These are phyloP conservation scores for Begonia peltatifolia DNA, from an alignment of 306 rosid genomes.

Conservation along the genomic window DNA sequence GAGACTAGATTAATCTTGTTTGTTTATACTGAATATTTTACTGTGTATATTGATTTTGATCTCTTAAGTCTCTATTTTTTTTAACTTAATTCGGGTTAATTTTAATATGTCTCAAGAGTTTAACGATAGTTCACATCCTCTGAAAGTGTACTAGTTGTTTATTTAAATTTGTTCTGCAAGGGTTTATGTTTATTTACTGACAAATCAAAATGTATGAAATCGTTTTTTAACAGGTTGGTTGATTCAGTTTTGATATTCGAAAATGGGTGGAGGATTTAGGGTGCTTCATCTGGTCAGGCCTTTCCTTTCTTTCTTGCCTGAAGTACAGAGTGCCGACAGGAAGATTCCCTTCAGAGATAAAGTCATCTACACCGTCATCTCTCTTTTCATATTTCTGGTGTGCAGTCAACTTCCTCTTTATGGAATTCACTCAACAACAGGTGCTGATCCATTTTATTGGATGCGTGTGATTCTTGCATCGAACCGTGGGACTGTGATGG, in stretches of 20 bases:
- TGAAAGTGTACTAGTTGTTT: no score
- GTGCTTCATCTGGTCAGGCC: slow-evolving; percentile 92
- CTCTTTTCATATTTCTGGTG: slow-evolving; percentile 77
- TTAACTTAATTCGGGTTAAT: no score
- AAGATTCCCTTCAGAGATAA: slow-evolving; percentile 85
- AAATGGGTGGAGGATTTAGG: slow-evolving; percentile 91
- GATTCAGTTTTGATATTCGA: background rate
- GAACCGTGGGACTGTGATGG: slow-evolving; percentile 91
- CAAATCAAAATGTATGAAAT: no score
- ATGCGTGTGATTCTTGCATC: slow-evolving; percentile 93
- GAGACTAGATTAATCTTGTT: no score
- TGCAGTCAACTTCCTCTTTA: slow-evolving; percentile 93
- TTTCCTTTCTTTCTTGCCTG: slow-evolving; percentile 78
- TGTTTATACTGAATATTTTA: no score
- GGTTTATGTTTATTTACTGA: no score
- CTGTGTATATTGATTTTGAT: no score
- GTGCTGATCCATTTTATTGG: slow-evolving; percentile 96
- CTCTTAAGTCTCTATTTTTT: no score
- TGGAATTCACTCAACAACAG: slow-evolving; percentile 93
- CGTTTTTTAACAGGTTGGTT: no score
- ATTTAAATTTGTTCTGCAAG: no score
- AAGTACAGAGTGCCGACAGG: slow-evolving; percentile 83
- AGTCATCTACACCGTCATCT: slow-evolving; percentile 75
- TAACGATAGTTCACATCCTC: no score
- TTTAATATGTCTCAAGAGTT: no score